Conservation (phyloP, 768 basidiomycete genomes). For the Termitomyces sp. region DNA sequence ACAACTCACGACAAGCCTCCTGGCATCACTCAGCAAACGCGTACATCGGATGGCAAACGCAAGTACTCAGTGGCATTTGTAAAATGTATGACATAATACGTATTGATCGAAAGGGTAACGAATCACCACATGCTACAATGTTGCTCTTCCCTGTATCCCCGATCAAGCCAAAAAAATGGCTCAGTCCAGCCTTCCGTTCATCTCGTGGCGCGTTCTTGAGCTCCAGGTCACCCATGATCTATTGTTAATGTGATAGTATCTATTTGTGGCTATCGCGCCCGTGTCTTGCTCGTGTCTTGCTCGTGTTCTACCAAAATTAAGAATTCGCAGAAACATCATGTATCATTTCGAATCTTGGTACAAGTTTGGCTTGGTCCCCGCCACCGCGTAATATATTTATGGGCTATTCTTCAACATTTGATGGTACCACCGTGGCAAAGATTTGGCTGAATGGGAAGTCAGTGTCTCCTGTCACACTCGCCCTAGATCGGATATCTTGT, state of each 20-base stretch:
- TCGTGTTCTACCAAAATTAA: not conserved
- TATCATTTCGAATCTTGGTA: not conserved
- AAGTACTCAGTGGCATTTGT: conserved; percentile 1
- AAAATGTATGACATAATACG: not conserved
- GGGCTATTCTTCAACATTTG: not conserved
- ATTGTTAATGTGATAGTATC: too few relatives aligned
- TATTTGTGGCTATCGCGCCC: not conserved
- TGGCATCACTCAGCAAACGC: too few relatives aligned
- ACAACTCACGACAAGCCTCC: too few relatives aligned
- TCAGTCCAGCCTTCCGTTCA: not conserved
- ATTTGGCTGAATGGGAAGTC: not conserved
- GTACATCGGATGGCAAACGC: too few relatives aligned
- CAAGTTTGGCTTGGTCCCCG: not conserved
- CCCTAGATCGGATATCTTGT: not conserved
- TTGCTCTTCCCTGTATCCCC: not conserved
- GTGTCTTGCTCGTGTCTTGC: not conserved
- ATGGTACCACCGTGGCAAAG: not conserved
- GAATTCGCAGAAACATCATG: not conserved
- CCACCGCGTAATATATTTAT: not conserved
- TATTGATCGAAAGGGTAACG: not conserved
- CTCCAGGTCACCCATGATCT: not conserved
- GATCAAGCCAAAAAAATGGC: not conserved
- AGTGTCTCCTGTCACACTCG: not conserved
- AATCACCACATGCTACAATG: not conserved
- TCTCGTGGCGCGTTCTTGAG: not conserved